Evolutionary conservation across 306 rosid genomes (phyloP), one percentile per base, ranked within the genome.

Genomic region (Cucurbita ficifolia): DNA sequence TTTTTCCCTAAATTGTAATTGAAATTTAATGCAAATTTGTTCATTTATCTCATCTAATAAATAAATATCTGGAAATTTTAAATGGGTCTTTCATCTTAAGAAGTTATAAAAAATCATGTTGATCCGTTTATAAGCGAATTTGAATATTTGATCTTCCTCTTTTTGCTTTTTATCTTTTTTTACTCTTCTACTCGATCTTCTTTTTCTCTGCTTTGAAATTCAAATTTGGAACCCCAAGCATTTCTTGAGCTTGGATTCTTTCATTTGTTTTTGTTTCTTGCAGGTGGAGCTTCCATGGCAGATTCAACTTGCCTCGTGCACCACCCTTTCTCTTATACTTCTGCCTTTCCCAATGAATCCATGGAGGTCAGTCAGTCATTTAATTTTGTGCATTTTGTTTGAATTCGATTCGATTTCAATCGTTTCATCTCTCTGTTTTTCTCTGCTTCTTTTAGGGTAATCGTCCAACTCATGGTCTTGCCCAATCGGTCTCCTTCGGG

Each of bases 301-400:
- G 99, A 94, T 77, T 87, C 99, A 38, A 45, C 91, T 50, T 91
- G 99, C 84, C 84, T 94, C 86, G 83, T 94, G 95, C 97, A 86
- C 53, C 73, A 68, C 55, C 97, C 99, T 40, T 87, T 94, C 80
- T 91, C 97, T 72, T 91, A 89, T 63, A 83, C 86, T 81, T 88
- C 97, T 8, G 95, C 92, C 54, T 78, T 87, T 64, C 67, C 88
- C 80, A 87, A 87, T 83, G 95, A 94, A 76, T 21, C 96, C 83
- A 81, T 76, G 7, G 88, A 94, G 99, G 97, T 89, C 61, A 74
- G 85, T 83, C 74, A 6, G 4, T 17, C 43, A 33, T 71, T 54
- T 61, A 50, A 21, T 68, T 72, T 51, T 12, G 19, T 12, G 0
- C 2, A 55, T 38, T 73, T 73, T 53, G 6, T 51, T 14, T 76